These are phyloP conservation scores for Ehretia macrophylla DNA, from an alignment of 257 asterid species.

Conservation along the genomic window DNA sequence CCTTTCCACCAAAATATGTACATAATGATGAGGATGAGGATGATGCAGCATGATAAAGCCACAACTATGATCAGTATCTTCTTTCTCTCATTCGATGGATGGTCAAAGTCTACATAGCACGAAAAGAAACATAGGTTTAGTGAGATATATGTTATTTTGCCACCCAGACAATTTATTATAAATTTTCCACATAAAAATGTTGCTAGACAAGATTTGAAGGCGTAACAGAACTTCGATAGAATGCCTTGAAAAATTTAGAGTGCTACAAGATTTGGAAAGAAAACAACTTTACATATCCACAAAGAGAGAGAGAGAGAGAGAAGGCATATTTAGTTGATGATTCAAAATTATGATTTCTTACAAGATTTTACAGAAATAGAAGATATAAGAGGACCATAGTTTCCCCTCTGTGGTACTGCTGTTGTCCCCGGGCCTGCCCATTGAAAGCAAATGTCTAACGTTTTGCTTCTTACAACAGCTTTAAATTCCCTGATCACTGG, in stretches of 20 bases:
- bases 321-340: background rate
- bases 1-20: constrained; percentile 34
- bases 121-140: constrained; percentile 4
- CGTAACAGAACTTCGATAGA: background rate
- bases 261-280: too few relatives aligned
- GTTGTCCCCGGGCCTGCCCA: constrained; percentile 52
- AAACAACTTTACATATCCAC: too few relatives aligned
- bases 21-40: constrained; percentile 26
- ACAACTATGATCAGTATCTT: constrained; percentile 31
- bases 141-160: constrained; percentile 1
- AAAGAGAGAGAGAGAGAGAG: too few relatives aligned
- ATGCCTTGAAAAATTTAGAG: too few relatives aligned
- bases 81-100: constrained; percentile 36
- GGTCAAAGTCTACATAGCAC: constrained; percentile 38
- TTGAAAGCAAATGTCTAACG: constrained; percentile 43
- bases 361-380: constrained; percentile 58
- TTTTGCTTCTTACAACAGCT: constrained; percentile 26
- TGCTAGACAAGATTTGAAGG: too few relatives aligned
- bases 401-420: constrained; percentile 41
- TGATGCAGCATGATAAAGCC: constrained; percentile 18
- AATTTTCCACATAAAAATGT: background rate
- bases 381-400: constrained; percentile 54
- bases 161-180: background rate
- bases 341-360: constrained; percentile 8
- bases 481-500: constrained; percentile 12